These are phyloP conservation scores for Galeopsis tetrahit DNA, from an alignment of 257 asterid genomes.

Conservation along the genomic window DNA sequence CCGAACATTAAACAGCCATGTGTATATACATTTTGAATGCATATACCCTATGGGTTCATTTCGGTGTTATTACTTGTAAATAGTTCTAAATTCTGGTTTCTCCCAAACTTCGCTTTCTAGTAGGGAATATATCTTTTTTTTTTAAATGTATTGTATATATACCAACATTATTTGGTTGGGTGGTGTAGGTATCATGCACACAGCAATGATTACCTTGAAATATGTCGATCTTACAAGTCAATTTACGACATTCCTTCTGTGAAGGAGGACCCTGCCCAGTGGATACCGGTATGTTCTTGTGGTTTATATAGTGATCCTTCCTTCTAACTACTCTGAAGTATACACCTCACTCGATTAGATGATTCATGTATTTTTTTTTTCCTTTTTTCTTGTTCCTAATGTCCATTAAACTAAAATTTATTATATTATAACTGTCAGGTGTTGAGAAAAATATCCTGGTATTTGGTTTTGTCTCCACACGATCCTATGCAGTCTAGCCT, in stretches of 20 bases:
- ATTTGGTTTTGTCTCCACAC: conserved; percentile 87
- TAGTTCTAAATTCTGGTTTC: conserved; percentile 3
- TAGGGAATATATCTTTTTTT: background rate
- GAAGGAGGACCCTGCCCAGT: conserved; percentile 76
- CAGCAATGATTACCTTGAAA: conserved; percentile 89
- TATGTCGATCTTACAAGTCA: conserved; percentile 93
- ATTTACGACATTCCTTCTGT: conserved; percentile 89
- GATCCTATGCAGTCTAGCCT: conserved; percentile 99
- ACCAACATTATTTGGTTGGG: conserved; percentile 2
- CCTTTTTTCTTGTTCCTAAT: background rate
- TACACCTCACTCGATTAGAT: conserved; percentile 16
- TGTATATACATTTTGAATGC: too few species aligned
- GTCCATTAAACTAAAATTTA: background rate
- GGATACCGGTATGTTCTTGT: conserved; percentile 73
- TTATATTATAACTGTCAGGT: conserved; percentile 51
- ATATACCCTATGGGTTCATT: background rate
- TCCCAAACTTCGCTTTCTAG: background rate
- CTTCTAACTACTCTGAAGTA: background rate
- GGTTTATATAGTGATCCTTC: background rate
- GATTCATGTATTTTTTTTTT: background rate
- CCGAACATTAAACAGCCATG: background rate
- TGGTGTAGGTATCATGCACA: conserved; percentile 75
- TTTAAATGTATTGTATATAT: background rate
- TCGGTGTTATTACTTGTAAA: background rate
- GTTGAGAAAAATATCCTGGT: conserved; percentile 96